These are phyloP conservation scores for Colletotrichum somersetense DNA, from an alignment of 2,329 filamentous ascomycete genomes.

Conservation along the genomic window DNA sequence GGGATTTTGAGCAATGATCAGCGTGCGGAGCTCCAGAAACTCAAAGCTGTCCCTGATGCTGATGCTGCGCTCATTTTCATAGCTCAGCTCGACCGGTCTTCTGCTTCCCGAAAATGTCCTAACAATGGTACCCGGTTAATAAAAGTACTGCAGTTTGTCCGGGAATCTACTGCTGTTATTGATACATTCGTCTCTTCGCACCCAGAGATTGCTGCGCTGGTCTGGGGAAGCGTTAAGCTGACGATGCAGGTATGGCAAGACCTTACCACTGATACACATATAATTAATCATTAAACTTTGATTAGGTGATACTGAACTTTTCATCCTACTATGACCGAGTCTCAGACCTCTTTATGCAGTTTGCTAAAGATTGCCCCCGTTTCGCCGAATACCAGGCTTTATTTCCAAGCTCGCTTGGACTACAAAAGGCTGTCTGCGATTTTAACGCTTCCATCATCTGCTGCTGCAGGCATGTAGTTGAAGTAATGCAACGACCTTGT, in stretches of 20 bases:
- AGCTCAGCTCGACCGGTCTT: background rate
- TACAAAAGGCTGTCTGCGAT: background rate
- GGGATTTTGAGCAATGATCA: background rate
- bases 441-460: background rate
- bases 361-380: background rate
- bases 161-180: background rate
- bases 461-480: background rate
- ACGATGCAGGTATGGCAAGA: background rate
- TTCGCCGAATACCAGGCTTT: background rate
- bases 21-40: background rate
- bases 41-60: background rate
- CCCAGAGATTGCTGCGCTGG: background rate
- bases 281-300: background rate
- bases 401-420: background rate
- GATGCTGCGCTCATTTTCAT: background rate
- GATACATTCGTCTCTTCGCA: conserved; percentile 1
- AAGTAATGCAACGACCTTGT: background rate
- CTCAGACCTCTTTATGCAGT: background rate
- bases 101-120: background rate
- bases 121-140: background rate
- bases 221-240: conserved; percentile 2
- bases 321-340: background rate
- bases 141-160: background rate
- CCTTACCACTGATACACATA: background rate
- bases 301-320: background rate